Conservation (phyloP, 169 alveolate species). For the Plasmodium vivax region DNA sequence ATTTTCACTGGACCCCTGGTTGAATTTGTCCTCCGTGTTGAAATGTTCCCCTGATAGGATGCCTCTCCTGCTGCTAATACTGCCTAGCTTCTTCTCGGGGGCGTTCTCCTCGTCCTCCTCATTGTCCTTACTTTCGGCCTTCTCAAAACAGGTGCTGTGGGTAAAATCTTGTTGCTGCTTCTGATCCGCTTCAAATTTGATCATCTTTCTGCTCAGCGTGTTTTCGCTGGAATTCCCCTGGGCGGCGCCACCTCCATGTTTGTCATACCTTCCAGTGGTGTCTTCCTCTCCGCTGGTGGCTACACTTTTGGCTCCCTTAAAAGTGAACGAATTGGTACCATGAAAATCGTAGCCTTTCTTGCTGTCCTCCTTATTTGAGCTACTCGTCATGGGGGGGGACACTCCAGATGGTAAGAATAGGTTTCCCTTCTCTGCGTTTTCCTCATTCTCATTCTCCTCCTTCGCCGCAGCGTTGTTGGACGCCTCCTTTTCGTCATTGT, state of each 20-base stretch:
- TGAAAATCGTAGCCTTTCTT: neutral
- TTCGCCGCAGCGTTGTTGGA: neutral
- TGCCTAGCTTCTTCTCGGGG: neutral
- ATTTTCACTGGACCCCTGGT: conserved; percentile 19
- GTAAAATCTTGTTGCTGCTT: neutral
- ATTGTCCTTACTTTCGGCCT: neutral
- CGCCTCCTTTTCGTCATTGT: neutral
- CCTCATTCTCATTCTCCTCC: neutral
- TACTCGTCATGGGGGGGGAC: neutral
- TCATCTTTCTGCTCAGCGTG: neutral
- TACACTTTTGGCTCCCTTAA: neutral
- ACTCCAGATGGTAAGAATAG: neutral
- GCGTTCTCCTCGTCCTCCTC: conserved; percentile 3
- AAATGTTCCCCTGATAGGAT: neutral
- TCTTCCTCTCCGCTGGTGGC: neutral
- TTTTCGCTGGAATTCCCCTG: neutral
- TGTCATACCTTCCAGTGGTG: neutral
- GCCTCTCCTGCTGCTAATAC: neutral
- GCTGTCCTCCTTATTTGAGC: neutral
- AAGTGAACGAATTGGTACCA: neutral
- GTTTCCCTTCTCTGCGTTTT: neutral
- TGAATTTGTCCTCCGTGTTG: neutral
- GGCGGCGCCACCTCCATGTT: neutral
- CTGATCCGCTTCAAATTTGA: conserved; percentile 1
- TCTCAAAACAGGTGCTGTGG: neutral